Evolutionary conservation across 768 basidiomycete species (phyloP).

Genomic region (Russula sp.): DNA sequence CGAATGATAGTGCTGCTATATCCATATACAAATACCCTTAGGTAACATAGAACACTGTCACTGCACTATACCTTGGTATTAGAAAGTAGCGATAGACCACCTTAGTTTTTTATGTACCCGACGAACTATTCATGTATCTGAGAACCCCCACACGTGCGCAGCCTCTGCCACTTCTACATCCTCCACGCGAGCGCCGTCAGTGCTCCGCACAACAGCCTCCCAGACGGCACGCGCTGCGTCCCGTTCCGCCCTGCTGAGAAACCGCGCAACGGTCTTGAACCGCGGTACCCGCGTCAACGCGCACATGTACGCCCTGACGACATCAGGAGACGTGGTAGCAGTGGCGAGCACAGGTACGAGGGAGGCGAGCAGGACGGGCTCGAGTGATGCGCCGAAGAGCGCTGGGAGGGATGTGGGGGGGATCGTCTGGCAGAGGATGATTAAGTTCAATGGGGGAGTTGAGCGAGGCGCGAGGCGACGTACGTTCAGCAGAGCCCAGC

Average conservation of each 20-base stretch:
- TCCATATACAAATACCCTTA: background rate
- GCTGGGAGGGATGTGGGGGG: slow-evolving; percentile 49
- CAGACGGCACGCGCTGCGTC: slow-evolving; percentile 38
- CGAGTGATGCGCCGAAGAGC: slow-evolving; percentile 66
- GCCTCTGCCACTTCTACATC: background rate
- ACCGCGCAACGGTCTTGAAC: slow-evolving; percentile 56
- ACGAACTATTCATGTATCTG: background rate
- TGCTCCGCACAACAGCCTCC: background rate
- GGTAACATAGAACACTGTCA: background rate
- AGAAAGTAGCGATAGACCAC: background rate
- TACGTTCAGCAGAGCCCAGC: slow-evolving; percentile 58
- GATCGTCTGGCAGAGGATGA: slow-evolving; percentile 41
- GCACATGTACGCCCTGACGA: slow-evolving; percentile 40
- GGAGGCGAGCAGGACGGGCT: slow-evolving; percentile 53
- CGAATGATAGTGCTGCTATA: background rate
- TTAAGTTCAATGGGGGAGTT: background rate
- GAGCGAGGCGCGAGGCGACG: slow-evolving; percentile 25
- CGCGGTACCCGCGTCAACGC: slow-evolving; percentile 51
- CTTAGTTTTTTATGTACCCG: background rate
- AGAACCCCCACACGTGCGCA: slow-evolving; percentile 14
- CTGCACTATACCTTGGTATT: background rate
- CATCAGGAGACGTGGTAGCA: slow-evolving; percentile 3
- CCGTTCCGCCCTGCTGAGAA: slow-evolving; percentile 56
- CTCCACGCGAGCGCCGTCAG: background rate
- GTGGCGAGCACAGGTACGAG: slow-evolving; percentile 48